These are phyloP conservation scores for Neospermospora avenae DNA, from an alignment of 2,329 filamentous ascomycete genomes.

Conservation along the genomic window DNA sequence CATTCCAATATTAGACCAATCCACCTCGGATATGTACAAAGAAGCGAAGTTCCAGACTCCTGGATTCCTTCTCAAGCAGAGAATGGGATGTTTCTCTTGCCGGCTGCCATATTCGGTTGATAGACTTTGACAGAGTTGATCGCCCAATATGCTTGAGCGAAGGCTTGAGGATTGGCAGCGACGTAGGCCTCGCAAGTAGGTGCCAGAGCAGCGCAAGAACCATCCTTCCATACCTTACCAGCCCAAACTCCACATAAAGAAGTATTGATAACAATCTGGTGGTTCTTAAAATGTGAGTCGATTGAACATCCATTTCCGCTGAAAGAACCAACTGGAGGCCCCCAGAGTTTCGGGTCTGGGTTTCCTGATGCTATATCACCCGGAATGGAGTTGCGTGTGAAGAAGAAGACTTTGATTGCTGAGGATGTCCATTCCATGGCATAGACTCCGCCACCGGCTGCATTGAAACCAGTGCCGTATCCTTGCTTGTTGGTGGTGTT, in stretches of 20 bases:
- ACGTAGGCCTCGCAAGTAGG: conserved; percentile 71
- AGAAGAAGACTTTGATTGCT: conserved; percentile 79
- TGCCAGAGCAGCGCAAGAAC: conserved; percentile 57
- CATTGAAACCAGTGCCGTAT: conserved; percentile 71
- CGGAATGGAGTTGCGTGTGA: conserved; percentile 63
- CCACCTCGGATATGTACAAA: not conserved
- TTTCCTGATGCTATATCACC: conserved; percentile 54
- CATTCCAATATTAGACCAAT: not conserved
- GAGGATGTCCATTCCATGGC: conserved; percentile 72
- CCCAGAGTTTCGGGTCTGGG: conserved; percentile 69
- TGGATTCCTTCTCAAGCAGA: not conserved
- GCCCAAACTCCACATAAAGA: conserved; percentile 88
- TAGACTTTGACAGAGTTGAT: conserved; percentile 49
- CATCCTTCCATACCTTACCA: conserved; percentile 62
- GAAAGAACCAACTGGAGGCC: conserved; percentile 66
- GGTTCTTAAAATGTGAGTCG: conserved; percentile 61
- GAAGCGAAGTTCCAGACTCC: not conserved
- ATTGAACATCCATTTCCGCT: conserved; percentile 69
- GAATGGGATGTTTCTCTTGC: conserved; percentile 13
- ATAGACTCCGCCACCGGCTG: conserved; percentile 65
- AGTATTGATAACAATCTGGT: conserved; percentile 78
- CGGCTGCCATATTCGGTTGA: conserved; percentile 1
- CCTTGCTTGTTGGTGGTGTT: conserved; percentile 47
- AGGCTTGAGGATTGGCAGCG: conserved; percentile 60
- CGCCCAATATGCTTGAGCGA: conserved; percentile 72